Evolutionary conservation across 192 early-diverging fungal species (phyloP), one percentile per base, ranked within the genome.

Genomic region (Linnemannia elongata): DNA sequence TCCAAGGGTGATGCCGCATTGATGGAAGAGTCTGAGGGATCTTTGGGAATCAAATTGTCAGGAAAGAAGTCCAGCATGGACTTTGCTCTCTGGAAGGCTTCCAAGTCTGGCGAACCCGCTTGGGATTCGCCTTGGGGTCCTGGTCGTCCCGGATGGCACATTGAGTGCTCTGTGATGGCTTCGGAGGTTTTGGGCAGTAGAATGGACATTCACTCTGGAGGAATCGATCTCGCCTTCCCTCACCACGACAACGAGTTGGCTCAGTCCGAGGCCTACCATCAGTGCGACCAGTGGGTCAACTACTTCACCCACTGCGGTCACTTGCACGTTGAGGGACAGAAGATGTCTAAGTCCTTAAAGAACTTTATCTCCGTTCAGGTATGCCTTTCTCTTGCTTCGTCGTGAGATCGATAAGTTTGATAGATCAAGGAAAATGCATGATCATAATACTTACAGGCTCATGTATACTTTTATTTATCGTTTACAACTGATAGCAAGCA

Each of bases 161-260:
- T 99, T 91, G 98, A 99, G 92, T 99, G 98, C 94, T 97, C 97
- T 33, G 98, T 94, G 47, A 99, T 99, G 98, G 97, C 97, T 57
- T 95, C 95, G 81, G 97, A 96, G 82, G 92, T 98, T 35, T 88
- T 99, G 72, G 97, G 97, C 24, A 89, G 93, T 45, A 91, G 94
- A 38, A 93, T 99, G 83, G 98, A 99, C 83, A 95, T 99, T 74
- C 98, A 99, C 90, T 94, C 95, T 52, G 98, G 98, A 75, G 98
- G 98, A 54, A 95, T 96, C 72, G 98, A 99, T 90, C 88, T 99
- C 55, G 95, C 94, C 0, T 99, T 99, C 92, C 98, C 98, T 71
- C 98, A 99, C 87, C 98, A 99, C 91, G 98, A 99, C 88, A 98
- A 99, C 83, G 98, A 99, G 89, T 77, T 99, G 63, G 97, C 97